Percentiles rank a stretch among this genome's conserved stretches.
Conservation (phyloP, 306 rosid genomes). For the Prunus mume region DNA sequence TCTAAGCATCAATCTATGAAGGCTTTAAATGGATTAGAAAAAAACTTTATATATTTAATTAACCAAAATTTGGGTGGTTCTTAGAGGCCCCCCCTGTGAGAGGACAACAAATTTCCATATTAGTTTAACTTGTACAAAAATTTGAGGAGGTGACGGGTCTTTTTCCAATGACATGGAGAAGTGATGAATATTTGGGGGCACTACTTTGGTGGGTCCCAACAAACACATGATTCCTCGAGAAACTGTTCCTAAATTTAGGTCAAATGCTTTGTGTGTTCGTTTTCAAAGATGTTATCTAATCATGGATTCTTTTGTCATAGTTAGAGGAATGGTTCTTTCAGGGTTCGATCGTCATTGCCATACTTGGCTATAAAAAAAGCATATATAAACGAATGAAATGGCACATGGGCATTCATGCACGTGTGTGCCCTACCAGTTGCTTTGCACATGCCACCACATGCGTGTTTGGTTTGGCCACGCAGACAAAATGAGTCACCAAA, state of each 20-base stretch:
- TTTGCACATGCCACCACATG: conserved; percentile 42
- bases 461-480: background rate
- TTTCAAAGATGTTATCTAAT: conserved; percentile 44
- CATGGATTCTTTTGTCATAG: conserved; percentile 33
- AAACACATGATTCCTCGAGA: conserved; percentile 39
- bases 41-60: background rate
- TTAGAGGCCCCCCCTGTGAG: conserved; percentile 22
- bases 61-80: conserved; percentile 38
- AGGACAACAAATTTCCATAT: conserved; percentile 26
- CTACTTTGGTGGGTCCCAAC: conserved; percentile 48
- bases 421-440: conserved; percentile 40
- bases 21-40: background rate
- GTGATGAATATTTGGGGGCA: conserved; percentile 23
- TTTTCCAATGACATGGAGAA: conserved; percentile 35
- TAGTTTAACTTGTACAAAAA: conserved; percentile 13
- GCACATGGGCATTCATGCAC: conserved; percentile 45
- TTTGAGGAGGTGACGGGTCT: conserved; percentile 18
- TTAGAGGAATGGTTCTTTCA: conserved; percentile 49
- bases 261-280: conserved; percentile 35
- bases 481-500: conserved; percentile 9
- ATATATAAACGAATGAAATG: conserved; percentile 11
- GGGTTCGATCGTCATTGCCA: conserved; percentile 17
- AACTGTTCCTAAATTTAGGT: conserved; percentile 38
- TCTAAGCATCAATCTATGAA: background rate
- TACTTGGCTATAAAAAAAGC: background rate